A percentile compares a stretch with the other conserved stretches of the same genome.
phyloP scores from a whole-genome alignment of 768 basidiomycete genomes.

The Naganishia vaughanmartiniae region DNA sequence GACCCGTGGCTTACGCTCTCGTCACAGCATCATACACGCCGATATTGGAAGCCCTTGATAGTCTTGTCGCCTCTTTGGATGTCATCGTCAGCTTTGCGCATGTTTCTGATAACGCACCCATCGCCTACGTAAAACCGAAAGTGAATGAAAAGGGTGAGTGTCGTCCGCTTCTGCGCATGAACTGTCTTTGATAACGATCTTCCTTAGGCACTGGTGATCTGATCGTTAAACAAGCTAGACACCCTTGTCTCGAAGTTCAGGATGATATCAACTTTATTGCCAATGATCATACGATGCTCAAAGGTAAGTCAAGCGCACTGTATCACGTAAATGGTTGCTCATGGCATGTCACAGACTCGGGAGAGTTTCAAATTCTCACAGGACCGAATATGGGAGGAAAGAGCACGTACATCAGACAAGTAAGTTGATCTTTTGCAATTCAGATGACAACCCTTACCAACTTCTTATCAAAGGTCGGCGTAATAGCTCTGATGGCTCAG shows the following conservation, averaged over 20 bases:
- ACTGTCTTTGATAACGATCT: neutral
- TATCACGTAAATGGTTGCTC: slow-evolving; percentile 1
- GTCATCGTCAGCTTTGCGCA: slow-evolving; percentile 91
- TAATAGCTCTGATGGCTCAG: slow-evolving; percentile 95
- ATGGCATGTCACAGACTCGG: neutral
- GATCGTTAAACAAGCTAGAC: slow-evolving; percentile 77
- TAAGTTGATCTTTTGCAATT: slow-evolving; percentile 40
- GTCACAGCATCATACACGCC: slow-evolving; percentile 82
- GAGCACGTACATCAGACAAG: slow-evolving; percentile 92
- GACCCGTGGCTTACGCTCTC: neutral
- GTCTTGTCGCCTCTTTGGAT: slow-evolving; percentile 81
- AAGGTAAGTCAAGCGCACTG: slow-evolving; percentile 58
- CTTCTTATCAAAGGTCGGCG: slow-evolving; percentile 65
- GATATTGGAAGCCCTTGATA: slow-evolving; percentile 78
- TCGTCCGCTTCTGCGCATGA: neutral
- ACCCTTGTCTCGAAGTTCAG: slow-evolving; percentile 94
- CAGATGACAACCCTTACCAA: neutral
- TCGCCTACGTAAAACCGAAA: slow-evolving; percentile 81
- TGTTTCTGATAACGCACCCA: slow-evolving; percentile 80
- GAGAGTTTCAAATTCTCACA: slow-evolving; percentile 91
- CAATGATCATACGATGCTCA: slow-evolving; percentile 92
- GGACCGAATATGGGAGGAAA: slow-evolving; percentile 99
- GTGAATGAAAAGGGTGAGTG: slow-evolving; percentile 69
- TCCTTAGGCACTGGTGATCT: slow-evolving; percentile 65
- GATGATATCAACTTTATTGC: slow-evolving; percentile 93